These are phyloP conservation scores for Pseudonitzschia pungens DNA, from an alignment of 108 stramenopile species.

Conservation along the genomic window DNA sequence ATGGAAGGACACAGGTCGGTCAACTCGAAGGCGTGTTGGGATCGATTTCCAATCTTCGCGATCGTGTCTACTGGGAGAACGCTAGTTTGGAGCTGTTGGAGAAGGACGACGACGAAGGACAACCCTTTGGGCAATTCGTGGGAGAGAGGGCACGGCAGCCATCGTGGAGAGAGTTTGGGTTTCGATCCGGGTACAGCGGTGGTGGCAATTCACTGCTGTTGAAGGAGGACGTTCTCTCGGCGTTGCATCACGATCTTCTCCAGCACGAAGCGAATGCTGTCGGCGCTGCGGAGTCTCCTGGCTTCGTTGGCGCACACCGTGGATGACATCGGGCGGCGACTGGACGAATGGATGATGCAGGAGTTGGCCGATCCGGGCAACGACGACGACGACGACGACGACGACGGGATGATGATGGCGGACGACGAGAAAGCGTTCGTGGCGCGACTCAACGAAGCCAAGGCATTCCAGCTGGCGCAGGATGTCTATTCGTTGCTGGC, in stretches of 20 bases:
- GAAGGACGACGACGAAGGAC: not conserved
- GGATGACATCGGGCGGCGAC: slow-evolving; percentile 65
- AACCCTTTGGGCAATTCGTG: not conserved
- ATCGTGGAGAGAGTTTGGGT: slow-evolving; percentile 8
- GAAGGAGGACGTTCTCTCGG: slow-evolving; percentile 51
- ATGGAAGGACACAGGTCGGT: slow-evolving; percentile 64
- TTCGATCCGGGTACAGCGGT: slow-evolving; percentile 7
- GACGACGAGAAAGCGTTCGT: slow-evolving; percentile 25
- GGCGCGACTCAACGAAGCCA: not conserved
- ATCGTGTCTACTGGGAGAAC: slow-evolving; percentile 51
- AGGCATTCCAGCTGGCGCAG: slow-evolving; percentile 21
- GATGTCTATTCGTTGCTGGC: slow-evolving; percentile 47
- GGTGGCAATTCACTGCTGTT: slow-evolving; percentile 12
- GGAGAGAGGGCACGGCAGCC: slow-evolving; percentile 15
- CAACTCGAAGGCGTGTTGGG: slow-evolving; percentile 48
- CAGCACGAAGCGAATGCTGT: slow-evolving; percentile 81
- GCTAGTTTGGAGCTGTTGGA: slow-evolving; percentile 21
- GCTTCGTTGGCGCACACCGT: slow-evolving; percentile 54
- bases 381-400: not conserved
- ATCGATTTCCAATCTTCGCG: slow-evolving; percentile 64
- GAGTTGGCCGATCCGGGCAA: not conserved
- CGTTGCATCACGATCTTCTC: slow-evolving; percentile 58
- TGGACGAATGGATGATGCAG: slow-evolving; percentile 62
- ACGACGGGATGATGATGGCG: not conserved
- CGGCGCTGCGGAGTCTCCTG: slow-evolving; percentile 45